phyloP scores from a whole-genome alignment of 2,329 filamentous ascomycete species.

The Coleophoma cylindrospora region DNA sequence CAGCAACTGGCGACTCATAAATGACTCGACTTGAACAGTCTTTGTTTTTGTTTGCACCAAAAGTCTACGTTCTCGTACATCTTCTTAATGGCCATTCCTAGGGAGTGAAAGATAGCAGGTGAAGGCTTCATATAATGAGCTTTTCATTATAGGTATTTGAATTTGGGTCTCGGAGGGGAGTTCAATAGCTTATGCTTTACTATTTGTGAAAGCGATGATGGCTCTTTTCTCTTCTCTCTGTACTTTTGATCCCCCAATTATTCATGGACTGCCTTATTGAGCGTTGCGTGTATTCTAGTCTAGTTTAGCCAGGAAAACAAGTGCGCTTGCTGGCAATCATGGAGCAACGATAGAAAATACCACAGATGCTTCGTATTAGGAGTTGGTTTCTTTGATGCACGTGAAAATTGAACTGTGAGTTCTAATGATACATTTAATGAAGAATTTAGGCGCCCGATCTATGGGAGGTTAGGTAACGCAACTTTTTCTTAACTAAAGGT shows the following conservation, averaged over 20 bases:
- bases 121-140: constrained; percentile 15
- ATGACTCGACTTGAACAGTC: constrained; percentile 10
- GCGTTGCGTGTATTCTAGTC: constrained; percentile 30
- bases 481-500: too few relatives aligned
- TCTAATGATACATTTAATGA: too few relatives aligned
- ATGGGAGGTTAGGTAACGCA: too few relatives aligned
- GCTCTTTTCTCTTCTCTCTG: constrained; percentile 27
- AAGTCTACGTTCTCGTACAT: constrained; percentile 24
- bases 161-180: constrained; percentile 25
- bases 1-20: constrained; percentile 32
- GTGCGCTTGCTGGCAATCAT: constrained; percentile 19
- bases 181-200: constrained; percentile 28
- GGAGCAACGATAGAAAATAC: constrained; percentile 24
- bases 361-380: constrained; percentile 17
- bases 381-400: too few relatives aligned
- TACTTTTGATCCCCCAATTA: constrained; percentile 23
- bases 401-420: too few relatives aligned
- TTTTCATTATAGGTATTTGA: constrained; percentile 19
- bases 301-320: constrained; percentile 15
- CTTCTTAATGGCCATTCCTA: constrained; percentile 24
- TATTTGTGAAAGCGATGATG: constrained; percentile 22
- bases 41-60: constrained; percentile 21
- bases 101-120: constrained; percentile 20
- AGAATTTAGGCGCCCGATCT: too few relatives aligned
- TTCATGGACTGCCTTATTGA: constrained; percentile 22